Base-by-base conservation (phyloP, 169 alveolate species). In the Eimeria acervulina region DNA sequence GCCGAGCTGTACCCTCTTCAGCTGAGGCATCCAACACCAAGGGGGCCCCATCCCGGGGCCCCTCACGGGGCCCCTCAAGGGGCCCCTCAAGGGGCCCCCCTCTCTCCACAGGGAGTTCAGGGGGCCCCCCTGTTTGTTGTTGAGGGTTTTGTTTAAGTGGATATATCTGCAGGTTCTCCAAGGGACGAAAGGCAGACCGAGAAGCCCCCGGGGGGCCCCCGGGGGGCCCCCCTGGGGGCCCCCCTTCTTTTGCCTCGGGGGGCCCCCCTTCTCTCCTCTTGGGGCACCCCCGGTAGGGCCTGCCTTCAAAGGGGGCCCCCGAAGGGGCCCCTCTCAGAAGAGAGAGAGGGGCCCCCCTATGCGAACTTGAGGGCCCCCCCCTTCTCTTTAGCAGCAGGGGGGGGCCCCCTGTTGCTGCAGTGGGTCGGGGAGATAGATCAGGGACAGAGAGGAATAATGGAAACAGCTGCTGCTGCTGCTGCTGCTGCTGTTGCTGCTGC, bases 391-490 rank as follows among this genome's bases (percentile, higher is more conserved):
- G 6, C 5, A 36, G 83, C 21, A 28, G 47, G 7, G 47, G 42
- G 47, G 83, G 83, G 83, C 47, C 83, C 83, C 52, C 40, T 72
- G 28, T 17, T 23, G 28, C 83, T 72, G 83, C 83, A 72, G 83
- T 13, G 8, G 38, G 52, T 7, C 5, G 83, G 40, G 47, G 47
- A 72, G 47, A 13, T 3, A 28, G 47, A 28, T 19, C 2, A 19
- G 7, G 83, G 7, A 17, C 4, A 21, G 83, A 72, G 52, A 28
- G 40, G 8, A 36, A 31, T 2, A 28, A 7, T 17, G 83, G 83
- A 19, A 17, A n/a, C 10, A 13, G 83, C 38, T 8, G 83, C 83
- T 72, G 83, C 83, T 72, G 83, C 83, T 63, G 74, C 74, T 63
- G 74, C 74, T 63, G 74, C 74, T 63, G 74, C n/a, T 63, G 74